phyloP scores from a whole-genome alignment of 495 filamentous ascomycete genomes.

The Staphylotrichum tortipilum region DNA sequence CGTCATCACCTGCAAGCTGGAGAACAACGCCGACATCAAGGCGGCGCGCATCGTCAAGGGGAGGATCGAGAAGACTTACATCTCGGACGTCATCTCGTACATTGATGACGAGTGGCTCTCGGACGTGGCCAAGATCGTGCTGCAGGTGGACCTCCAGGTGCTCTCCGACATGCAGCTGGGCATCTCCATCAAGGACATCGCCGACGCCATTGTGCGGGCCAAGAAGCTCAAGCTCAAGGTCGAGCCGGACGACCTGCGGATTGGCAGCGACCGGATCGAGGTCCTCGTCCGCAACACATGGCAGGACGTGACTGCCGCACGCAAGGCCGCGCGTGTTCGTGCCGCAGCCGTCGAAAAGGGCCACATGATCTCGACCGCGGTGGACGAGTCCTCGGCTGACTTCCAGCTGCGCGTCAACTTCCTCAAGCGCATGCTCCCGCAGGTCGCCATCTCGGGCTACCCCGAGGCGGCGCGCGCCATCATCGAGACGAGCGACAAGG shows the following conservation, averaged over 20 bases:
- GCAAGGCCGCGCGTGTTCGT: constrained; percentile 46
- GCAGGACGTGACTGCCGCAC: constrained; percentile 30
- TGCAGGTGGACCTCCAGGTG: constrained; percentile 68
- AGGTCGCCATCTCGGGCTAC: constrained; percentile 77
- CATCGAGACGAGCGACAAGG: constrained; percentile 56
- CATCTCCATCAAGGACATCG: constrained; percentile 59
- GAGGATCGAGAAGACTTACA: constrained; percentile 80
- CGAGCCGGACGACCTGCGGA: constrained; percentile 30
- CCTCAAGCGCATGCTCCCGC: constrained; percentile 71
- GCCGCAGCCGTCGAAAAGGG: constrained; percentile 29
- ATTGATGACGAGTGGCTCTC: constrained; percentile 78
- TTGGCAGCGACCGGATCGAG: constrained; percentile 40
- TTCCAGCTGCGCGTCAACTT: constrained; percentile 73
- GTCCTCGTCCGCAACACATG: constrained; percentile 47
- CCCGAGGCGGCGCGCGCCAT: constrained; percentile 79
- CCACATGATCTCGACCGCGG: constrained; percentile 12
- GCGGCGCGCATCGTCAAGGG: constrained; percentile 83
- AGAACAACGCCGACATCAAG: constrained; percentile 56
- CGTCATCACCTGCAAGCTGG: constrained; percentile 75
- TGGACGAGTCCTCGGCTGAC: constrained; percentile 49
- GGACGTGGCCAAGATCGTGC: constrained; percentile 59
- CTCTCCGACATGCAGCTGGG: constrained; percentile 73
- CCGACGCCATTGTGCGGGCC: constrained; percentile 59
- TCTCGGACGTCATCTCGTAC: constrained; percentile 63
- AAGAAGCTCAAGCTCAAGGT: constrained; percentile 70